phyloP scores from a whole-genome alignment of 2,329 filamentous ascomycete species.

The Amauroascus niger region DNA sequence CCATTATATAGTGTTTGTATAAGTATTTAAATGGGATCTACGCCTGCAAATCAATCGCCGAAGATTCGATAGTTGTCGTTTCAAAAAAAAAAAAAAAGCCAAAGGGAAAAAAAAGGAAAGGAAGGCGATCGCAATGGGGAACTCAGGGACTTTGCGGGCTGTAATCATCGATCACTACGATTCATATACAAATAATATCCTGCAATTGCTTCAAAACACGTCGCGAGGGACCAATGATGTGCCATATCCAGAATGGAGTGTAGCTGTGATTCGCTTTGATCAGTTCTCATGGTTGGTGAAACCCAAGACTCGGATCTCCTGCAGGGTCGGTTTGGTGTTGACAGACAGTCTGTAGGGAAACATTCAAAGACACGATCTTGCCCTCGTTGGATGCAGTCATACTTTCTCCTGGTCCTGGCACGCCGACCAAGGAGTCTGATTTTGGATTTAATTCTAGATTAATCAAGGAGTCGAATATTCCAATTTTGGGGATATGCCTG shows the following conservation, averaged over 20 bases:
- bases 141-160: slow-evolving; percentile 8
- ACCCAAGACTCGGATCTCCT: not conserved
- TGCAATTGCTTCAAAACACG: slow-evolving; percentile 14
- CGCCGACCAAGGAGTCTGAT: slow-evolving; percentile 61
- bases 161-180: slow-evolving; percentile 17
- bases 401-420: slow-evolving; percentile 81
- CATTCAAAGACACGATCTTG: slow-evolving; percentile 41
- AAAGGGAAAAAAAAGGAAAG: not conserved
- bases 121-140: not conserved
- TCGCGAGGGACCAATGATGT: not conserved
- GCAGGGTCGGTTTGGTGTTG: not conserved
- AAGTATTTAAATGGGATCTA: not conserved
- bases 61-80: not conserved
- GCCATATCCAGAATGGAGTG: slow-evolving; percentile 13
- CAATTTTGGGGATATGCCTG: slow-evolving; percentile 78
- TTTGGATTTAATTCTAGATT: slow-evolving; percentile 71
- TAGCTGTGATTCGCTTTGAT: slow-evolving; percentile 16
- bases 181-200: slow-evolving; percentile 16
- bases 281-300: slow-evolving; percentile 16
- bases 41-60: not conserved
- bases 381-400: slow-evolving; percentile 71
- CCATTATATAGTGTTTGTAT: too few relatives aligned
- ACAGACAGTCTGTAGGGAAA: slow-evolving; percentile 11
- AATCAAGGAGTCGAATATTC: slow-evolving; percentile 60
- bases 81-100: too few relatives aligned